A percentile compares a stretch with the other conserved stretches of the same genome.
These are phyloP conservation scores for Grosmannia huntii DNA, from an alignment of 2,329 filamentous ascomycete genomes.

Conservation along the genomic window DNA sequence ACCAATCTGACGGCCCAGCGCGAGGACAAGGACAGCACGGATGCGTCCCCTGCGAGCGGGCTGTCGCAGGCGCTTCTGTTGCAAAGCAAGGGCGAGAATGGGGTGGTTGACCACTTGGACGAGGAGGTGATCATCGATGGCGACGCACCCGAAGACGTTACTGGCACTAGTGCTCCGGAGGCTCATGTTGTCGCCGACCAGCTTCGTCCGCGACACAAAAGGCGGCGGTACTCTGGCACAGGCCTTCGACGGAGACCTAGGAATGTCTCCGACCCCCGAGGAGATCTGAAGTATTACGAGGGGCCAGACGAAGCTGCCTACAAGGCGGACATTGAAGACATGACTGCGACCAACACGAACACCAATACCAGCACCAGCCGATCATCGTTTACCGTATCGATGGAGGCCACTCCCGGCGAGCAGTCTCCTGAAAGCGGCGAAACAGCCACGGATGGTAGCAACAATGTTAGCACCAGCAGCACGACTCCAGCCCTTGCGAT, in stretches of 20 bases:
- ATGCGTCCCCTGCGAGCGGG: background rate
- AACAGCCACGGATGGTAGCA: background rate
- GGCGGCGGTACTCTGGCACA: slow-evolving; percentile 74
- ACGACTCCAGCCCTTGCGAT: slow-evolving; percentile 10
- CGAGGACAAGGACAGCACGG: slow-evolving; percentile 2
- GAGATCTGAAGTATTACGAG: slow-evolving; percentile 82
- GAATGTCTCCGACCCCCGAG: slow-evolving; percentile 56
- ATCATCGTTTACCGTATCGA: slow-evolving; percentile 6
- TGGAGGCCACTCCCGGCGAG: background rate
- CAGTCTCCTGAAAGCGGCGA: background rate
- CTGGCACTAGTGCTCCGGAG: slow-evolving; percentile 53
- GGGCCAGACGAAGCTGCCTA: slow-evolving; percentile 78
- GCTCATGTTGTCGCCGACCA: slow-evolving; percentile 38
- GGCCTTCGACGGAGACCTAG: slow-evolving; percentile 62
- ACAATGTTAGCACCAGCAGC: slow-evolving; percentile 6
- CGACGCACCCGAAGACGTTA: slow-evolving; percentile 37
- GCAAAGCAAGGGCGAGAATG: slow-evolving; percentile 8
- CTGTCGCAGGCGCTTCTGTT: slow-evolving; percentile 1
- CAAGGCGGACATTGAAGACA: slow-evolving; percentile 50
- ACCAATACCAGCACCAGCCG: slow-evolving; percentile 10
- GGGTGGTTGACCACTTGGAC: background rate
- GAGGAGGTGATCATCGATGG: slow-evolving; percentile 15
- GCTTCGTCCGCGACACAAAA: slow-evolving; percentile 27
- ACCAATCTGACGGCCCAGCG: slow-evolving; percentile 19
- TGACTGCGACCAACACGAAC: slow-evolving; percentile 3